Evolutionary conservation across 768 basidiomycete species (phyloP).

Genomic region (Galerina sulciceps): DNA sequence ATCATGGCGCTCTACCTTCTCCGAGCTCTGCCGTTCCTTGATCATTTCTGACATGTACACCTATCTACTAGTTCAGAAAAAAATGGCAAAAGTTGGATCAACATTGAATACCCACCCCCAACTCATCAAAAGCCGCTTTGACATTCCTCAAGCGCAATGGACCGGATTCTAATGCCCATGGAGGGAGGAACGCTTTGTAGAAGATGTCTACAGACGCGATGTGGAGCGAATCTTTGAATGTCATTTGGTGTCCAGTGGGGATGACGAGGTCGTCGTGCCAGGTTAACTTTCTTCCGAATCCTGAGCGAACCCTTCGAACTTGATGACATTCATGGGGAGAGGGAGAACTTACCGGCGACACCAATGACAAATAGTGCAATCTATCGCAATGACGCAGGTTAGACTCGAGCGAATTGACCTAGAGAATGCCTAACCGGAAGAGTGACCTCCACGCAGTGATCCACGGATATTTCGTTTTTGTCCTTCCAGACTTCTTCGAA

Average conservation of each 20-base stretch:
- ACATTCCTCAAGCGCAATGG: slow-evolving; percentile 25
- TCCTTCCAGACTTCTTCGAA: slow-evolving; percentile 50
- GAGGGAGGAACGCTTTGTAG: slow-evolving; percentile 37
- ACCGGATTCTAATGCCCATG: slow-evolving; percentile 35
- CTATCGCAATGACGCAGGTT: slow-evolving; percentile 25
- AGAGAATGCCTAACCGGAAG: slow-evolving; percentile 40
- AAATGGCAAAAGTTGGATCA: neutral
- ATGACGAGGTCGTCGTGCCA: slow-evolving; percentile 41
- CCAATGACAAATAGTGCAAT: slow-evolving; percentile 56
- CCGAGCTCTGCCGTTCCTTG: slow-evolving; percentile 35
- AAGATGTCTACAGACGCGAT: slow-evolving; percentile 37
- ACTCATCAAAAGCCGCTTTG: slow-evolving; percentile 41
- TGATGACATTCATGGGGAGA: too few relatives aligned
- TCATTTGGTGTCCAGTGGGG: slow-evolving; percentile 45
- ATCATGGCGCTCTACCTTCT: slow-evolving; percentile 47
- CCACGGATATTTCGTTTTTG: slow-evolving; percentile 37
- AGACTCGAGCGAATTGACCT: too few relatives aligned
- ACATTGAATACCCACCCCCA: slow-evolving; percentile 19
- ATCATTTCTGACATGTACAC: slow-evolving; percentile 57
- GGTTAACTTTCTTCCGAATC: slow-evolving; percentile 51
- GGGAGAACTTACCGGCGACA: slow-evolving; percentile 41
- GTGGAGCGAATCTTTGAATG: slow-evolving; percentile 46
- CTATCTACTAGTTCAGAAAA: slow-evolving; percentile 14
- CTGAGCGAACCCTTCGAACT: slow-evolving; percentile 13
- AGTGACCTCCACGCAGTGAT: slow-evolving; percentile 53